Base-by-base conservation (phyloP, 2,329 filamentous ascomycete genomes). In the Diplodia mutila region DNA sequence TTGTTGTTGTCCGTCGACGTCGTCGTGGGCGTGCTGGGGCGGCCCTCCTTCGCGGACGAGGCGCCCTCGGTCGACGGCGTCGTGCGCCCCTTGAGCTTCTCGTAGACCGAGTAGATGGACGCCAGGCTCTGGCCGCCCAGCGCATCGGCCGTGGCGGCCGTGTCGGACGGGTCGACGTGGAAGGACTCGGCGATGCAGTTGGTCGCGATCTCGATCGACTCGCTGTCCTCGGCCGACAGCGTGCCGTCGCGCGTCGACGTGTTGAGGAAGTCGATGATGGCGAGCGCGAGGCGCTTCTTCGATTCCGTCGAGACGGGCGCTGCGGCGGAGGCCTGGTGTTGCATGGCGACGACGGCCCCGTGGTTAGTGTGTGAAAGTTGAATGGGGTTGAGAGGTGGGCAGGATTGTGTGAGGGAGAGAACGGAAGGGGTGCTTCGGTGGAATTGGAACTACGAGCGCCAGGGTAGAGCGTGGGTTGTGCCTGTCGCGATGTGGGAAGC, bases 181-280 rank as follows among this genome's bases (percentile, higher is more conserved):
- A 98, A 99, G 73, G 91, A 91, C 79, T 98, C 94, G 73, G 90
- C 88, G 80, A 99, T 98, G 83, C 94, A 97, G 82, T 94, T 94
- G 78, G 91, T 87, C 72, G 95, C 95, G 64, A 99, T 90, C 78
- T 99, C 95, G 79, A 99, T 91, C 71, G 91, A 94, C 77, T 99
- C 95, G 73, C 90, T 88, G 80, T 99, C 94, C 74, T 98, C 95
- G 74, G 90, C 83, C 65, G 90, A 86, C 68, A 99, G 87, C 53
- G 93, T 97, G 75, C 95, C 95, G 79, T 99, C 95, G 70, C 89
- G 90, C 73, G 93, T 84, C 54, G 93, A 97, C 69, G 88, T 89
- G 74, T 87, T 87, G 69, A 99, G 90, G 85, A 97, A 99, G 83
- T 98, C 93, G 84, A 97, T 93, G 80, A 99, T 94, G 74, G 95